Base-by-base conservation (phyloP, 2,329 filamentous ascomycete species). In the Fusarium sp. region DNA sequence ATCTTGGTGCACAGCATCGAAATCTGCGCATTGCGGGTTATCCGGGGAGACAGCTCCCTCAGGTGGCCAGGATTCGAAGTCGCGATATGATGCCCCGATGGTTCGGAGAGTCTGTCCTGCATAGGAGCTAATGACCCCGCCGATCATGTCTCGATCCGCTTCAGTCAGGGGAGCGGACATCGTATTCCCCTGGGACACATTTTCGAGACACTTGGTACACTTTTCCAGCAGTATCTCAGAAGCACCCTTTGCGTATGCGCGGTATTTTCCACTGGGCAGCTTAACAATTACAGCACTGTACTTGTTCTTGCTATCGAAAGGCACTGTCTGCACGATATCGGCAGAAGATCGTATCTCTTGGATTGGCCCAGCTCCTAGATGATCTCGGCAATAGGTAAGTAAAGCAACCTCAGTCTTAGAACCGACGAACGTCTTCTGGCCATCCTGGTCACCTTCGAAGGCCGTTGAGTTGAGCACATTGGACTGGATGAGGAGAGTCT, bases 11-110 rank as follows among this genome's bases (percentile, higher is more conserved):
- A 90, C 86, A 10, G 87, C 78, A 26, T 88, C 91, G 67, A 91
- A 87, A 50, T 85, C 87, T 13, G 79, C 79, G n/a, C 68, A 34
- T 8, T 32, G 48, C 14, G 93, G 90, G 68, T 93, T 92, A 20
- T 76, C 73, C n/a, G 89, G 87, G 62, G 93, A 92, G 22, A 88
- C 83, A n/a, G 87, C 90, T 56, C 88, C 85, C 70, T 92, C 89
- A 28, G 87, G 91, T 38, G 93, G 93, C 92, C 92, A 94, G 60
- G 83, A 85, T 57, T 90, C 86, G 69, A 92, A 94, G 74, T 95
- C 93, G 55, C 89, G 89, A 81, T 93, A 94, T 18, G 93, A 86
- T 72, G 94, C 86, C 32, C 88, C 92, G 67, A 95, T 94, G 3
- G 92, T 94, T 63, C 93, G 90, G 24, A 95, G 87, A 22, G 92